phyloP scores from a whole-genome alignment of 495 filamentous ascomycete species.

The Xylaria longipes region DNA sequence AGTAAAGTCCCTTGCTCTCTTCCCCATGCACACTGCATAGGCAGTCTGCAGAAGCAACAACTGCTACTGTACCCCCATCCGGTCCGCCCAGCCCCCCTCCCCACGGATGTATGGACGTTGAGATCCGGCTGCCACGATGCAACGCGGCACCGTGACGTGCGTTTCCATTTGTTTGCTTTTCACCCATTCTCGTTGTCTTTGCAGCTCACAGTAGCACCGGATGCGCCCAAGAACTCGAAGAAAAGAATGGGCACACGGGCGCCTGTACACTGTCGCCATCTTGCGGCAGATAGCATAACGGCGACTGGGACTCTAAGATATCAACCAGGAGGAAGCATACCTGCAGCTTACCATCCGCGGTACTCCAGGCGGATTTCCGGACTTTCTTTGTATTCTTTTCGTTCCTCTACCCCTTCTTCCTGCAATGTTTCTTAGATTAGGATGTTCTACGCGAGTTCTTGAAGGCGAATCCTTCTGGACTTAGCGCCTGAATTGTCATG shows the following conservation, averaged over 20 bases:
- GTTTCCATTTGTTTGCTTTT: neutral
- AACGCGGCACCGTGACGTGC: constrained; percentile 7
- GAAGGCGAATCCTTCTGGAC: neutral
- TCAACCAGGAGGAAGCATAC: neutral
- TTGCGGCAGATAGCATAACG: neutral
- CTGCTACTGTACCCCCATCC: constrained; percentile 17
- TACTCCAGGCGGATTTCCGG: constrained; percentile 10
- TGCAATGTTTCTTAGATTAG: neutral
- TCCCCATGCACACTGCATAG: constrained; percentile 2
- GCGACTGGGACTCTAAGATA: neutral
- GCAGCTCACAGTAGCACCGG: neutral
- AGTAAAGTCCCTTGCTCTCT: neutral
- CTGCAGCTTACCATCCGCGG: constrained; percentile 20
- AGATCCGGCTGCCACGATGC: constrained; percentile 21
- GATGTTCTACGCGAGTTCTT: neutral
- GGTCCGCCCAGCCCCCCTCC: constrained; percentile 1
- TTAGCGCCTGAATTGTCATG: neutral
- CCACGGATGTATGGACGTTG: constrained; percentile 22
- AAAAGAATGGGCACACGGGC: neutral
- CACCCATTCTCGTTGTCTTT: neutral
- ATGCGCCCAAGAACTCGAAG: neutral
- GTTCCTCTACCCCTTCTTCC: neutral
- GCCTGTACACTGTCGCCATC: constrained; percentile 1
- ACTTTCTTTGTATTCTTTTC: neutral
- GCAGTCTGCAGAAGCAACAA: neutral